Base-by-base conservation (phyloP, 1,139 yeast genomes). In the Geotrichum cucujoidarum region DNA sequence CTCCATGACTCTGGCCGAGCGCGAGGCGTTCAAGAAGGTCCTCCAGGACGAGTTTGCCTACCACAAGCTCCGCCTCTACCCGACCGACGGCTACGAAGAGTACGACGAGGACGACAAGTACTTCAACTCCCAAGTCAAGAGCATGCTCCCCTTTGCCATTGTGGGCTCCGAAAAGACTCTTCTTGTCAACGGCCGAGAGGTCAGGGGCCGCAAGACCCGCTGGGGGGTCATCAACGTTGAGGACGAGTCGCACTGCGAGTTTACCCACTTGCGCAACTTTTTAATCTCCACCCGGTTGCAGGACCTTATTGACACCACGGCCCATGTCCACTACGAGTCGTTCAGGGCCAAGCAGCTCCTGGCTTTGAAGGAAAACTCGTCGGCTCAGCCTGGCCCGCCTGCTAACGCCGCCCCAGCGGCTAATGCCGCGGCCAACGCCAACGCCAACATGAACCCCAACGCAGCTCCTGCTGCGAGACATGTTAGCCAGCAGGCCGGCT, bases 281-380 rank as follows among this genome's bases (percentile, higher is more conserved):
- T 77, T 92, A 65, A 87, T 95, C 48, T 81, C 97, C 71, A 90
- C 97, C 27, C 97, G 92, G 67, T 75, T 92, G 61, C 97, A 89
- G 68, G 98, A 92, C 67, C 80, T 92, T 66, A 92, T 92, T 62
- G 98, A 92, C 67, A 81, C 96, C 16, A 92, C 98, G 4, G 74
- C 95, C 4, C 76, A 81, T 59, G 77, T 83, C 51, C 98, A 92
- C 67, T 92, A 92, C 68, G 98, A 92, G 72, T 76, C 83, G 50
- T 92, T 90, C 73, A 82, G 98, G 70, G 76, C 95, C 24, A 89
- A 90, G 70, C 98, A 92, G 70, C 80, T 92, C 68, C 81, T 89
- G 54, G 95, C 96, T 13, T 77, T 92, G 69, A 92, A 92, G 71
- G 97, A 92, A 69, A 87, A 83, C 65, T 89, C 94, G 21, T 14